These are phyloP conservation scores for Pyricularia grisea DNA, from an alignment of 2,329 filamentous ascomycete species.

Conservation along the genomic window DNA sequence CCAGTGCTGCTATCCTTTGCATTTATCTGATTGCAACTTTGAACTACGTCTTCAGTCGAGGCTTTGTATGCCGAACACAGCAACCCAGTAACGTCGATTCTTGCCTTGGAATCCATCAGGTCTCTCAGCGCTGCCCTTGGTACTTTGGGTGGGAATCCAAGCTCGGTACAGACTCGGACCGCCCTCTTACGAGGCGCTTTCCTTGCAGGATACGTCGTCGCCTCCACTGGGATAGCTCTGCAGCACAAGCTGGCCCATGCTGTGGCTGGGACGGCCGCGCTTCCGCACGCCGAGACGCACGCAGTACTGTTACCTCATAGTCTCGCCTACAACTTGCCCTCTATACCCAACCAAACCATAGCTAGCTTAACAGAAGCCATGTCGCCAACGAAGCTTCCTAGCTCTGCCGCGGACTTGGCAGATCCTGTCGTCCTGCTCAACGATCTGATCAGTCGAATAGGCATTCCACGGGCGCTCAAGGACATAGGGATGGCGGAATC, in stretches of 20 bases:
- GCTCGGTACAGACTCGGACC: constrained; percentile 8
- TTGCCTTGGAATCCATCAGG: constrained; percentile 48
- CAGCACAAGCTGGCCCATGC: constrained; percentile 62
- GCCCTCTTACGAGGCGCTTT: constrained; percentile 53
- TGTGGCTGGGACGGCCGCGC: constrained; percentile 51
- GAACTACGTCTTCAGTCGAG: constrained; percentile 32
- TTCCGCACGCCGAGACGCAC: constrained; percentile 58
- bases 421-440: constrained; percentile 29
- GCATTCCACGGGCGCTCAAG: constrained; percentile 39
- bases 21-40: not conserved
- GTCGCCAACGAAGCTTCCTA: constrained; percentile 12
- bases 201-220: constrained; percentile 53
- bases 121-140: constrained; percentile 45
- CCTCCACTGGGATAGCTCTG: constrained; percentile 51
- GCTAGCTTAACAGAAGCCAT: constrained; percentile 38
- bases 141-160: constrained; percentile 26
- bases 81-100: constrained; percentile 49
- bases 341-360: constrained; percentile 40
- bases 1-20: not conserved
- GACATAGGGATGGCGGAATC: constrained; percentile 48
- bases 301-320: constrained; percentile 54
- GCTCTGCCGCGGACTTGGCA: not conserved
- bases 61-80: constrained; percentile 52
- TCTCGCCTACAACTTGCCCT: constrained; percentile 51
- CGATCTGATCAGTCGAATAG: constrained; percentile 38